Conservation (phyloP, 1,284 basidiomycete species). For the Microbotryum saponariae region DNA sequence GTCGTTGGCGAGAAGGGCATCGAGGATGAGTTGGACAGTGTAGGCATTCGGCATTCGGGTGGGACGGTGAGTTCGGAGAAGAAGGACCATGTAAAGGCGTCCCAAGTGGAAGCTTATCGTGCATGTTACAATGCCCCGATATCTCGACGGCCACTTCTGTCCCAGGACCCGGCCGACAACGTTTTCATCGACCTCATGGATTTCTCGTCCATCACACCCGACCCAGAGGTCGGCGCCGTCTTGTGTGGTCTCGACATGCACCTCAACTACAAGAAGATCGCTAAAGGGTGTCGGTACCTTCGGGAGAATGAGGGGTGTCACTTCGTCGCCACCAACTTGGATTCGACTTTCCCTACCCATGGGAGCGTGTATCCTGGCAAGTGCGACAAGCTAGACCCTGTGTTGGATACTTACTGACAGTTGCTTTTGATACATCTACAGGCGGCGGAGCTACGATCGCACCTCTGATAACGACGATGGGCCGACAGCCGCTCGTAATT, state of each 20-base stretch:
- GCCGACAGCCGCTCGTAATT: conserved; percentile 52
- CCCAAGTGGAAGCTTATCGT: background rate
- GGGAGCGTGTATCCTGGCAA: conserved; percentile 26
- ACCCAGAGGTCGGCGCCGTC: conserved; percentile 78
- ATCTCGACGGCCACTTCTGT: background rate
- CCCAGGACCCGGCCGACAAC: conserved; percentile 72
- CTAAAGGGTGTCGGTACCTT: conserved; percentile 87
- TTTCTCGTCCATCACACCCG: conserved; percentile 55
- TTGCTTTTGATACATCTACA: conserved; percentile 10
- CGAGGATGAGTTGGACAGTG: conserved; percentile 82
- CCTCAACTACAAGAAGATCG: conserved; percentile 87
- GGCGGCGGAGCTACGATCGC: conserved; percentile 70
- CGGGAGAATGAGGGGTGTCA: conserved; percentile 57
- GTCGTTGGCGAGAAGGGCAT: conserved; percentile 89
- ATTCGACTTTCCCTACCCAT: conserved; percentile 60
- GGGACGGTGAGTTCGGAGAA: conserved; percentile 63
- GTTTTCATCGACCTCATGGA: conserved; percentile 66
- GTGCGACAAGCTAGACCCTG: background rate
- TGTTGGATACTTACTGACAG: background rate
- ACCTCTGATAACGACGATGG: conserved; percentile 66
- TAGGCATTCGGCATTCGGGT: conserved; percentile 72
- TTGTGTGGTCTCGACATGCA: conserved; percentile 49
- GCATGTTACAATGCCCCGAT: too few species aligned
- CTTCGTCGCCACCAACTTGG: conserved; percentile 89
- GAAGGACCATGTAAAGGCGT: background rate